Conservation (phyloP, 306 rosid species). For the Vigna hirtella region DNA sequence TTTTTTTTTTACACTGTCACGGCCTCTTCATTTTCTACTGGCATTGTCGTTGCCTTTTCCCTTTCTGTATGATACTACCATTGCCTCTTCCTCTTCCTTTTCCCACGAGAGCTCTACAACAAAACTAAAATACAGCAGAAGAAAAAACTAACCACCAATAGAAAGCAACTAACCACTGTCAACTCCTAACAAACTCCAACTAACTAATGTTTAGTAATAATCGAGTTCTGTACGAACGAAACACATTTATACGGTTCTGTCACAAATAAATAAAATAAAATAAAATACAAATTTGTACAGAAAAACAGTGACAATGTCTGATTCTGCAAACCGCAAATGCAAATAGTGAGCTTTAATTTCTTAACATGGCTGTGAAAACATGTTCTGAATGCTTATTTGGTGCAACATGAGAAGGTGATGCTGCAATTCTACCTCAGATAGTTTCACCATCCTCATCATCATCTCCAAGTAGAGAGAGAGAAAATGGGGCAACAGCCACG, state of each 20-base stretch:
- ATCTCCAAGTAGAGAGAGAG: slow-evolving; percentile 49
- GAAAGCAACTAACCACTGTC: no score
- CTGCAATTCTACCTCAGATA: slow-evolving; percentile 38
- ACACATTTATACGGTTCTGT: slow-evolving; percentile 13
- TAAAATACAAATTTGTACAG: not conserved
- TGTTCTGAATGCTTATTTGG: not conserved
- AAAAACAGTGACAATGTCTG: slow-evolving; percentile 22
- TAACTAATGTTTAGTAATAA: no score
- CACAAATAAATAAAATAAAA: not conserved
- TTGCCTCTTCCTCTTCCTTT: no score
- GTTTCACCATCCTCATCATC: slow-evolving; percentile 23
- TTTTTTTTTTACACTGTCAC: no score
- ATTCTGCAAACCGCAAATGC: not conserved
- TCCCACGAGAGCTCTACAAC: no score
- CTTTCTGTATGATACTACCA: no score
- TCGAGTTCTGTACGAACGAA: not conserved
- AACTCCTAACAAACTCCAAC: no score
- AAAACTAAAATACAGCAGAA: no score
- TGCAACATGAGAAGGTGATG: slow-evolving; percentile 17
- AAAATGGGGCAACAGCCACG: slow-evolving; percentile 49
- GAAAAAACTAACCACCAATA: no score
- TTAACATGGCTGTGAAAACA: slow-evolving; percentile 6
- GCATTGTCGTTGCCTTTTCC: no score
- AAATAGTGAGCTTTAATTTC: slow-evolving; percentile 25
- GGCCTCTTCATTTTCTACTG: no score